phyloP scores from a whole-genome alignment of 495 filamentous ascomycete species.

The Friedmanniomyces endolithicus region DNA sequence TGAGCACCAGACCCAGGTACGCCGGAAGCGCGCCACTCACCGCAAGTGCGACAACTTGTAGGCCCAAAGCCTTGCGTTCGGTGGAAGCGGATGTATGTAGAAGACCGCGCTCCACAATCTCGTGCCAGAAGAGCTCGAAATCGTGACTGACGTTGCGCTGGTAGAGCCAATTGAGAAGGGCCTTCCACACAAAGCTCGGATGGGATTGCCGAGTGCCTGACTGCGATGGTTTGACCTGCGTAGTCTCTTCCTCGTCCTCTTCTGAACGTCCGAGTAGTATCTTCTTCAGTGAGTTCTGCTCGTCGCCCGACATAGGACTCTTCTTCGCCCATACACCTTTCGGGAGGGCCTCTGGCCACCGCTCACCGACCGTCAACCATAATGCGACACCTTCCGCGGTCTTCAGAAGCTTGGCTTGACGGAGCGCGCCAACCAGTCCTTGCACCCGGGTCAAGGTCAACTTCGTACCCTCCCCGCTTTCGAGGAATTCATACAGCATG shows the following conservation, averaged over 20 bases:
- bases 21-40: constrained; percentile 40
- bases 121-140: constrained; percentile 78
- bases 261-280: constrained; percentile 65
- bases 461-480: constrained; percentile 33
- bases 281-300: constrained; percentile 51
- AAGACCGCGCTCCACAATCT: constrained; percentile 70
- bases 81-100: constrained; percentile 70
- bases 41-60: constrained; percentile 68
- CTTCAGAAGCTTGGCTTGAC: constrained; percentile 50
- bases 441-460: constrained; percentile 39
- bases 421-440: constrained; percentile 48
- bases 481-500: constrained; percentile 44
- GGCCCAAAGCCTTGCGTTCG: constrained; percentile 81
- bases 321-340: constrained; percentile 58
- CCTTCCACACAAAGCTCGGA: constrained; percentile 78
- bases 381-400: constrained; percentile 80
- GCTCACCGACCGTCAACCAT: constrained; percentile 58
- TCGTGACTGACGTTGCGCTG: constrained; percentile 26
- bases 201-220: constrained; percentile 60
- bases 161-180: constrained; percentile 45
- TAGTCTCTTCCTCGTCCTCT: constrained; percentile 37
- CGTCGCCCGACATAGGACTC: constrained; percentile 54
- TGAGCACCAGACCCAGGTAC: constrained; percentile 51
- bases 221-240: constrained; percentile 33
- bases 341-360: constrained; percentile 55